Base-by-base conservation (phyloP, 345 rosid species). In the Eutrema heterophyllum region DNA sequence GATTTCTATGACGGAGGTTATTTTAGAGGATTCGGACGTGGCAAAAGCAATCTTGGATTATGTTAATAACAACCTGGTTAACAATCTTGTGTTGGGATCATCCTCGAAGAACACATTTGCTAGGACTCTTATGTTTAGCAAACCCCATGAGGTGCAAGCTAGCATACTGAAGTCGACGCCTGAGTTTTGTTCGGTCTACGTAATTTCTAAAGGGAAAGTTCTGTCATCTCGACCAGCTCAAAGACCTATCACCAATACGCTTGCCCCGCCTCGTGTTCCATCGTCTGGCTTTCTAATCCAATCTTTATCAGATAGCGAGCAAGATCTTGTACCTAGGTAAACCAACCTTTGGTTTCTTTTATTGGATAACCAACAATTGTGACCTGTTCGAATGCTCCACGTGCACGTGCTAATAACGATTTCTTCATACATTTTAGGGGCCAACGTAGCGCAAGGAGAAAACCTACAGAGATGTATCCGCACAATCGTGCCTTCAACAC, bases 141-240 rank as follows among this genome's bases (percentile, higher is more conserved):
- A 46, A 73, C 33, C 56, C 10, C 61, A 72, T 15, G 89, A 87
- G 79, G 80, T 83, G 72, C 86, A 82, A 71, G 87, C 86, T 21
- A 51, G n/a, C 36, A n/a, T 88, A 38, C 41, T 84, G 54, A 92
- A 85, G 78, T 62, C 78, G 5, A 82, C 84, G 5, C 98, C 93
- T 4, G 93, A 88, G 29, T 90, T 86, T 68, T 92, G 96, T 81
- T 83, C 89, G 8, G 88, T 88, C 0, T 90, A 81, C 52, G 88
- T 92, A n/a, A 87, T 92, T 66, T 71, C 83, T 4, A 88, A 90
- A 73, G 96, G 98, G 32, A 92, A 87, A 84, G 60, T 87, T 24
- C 27, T 70, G 9, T 73, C 89, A 5, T 74, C 78, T 1, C 71
- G 84, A 64, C 81, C 81, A 33, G 91, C 96, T 3, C 89, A 77